Evolutionary conservation across 2,329 filamentous ascomycete genomes (phyloP).

Genomic region (Clonostachys solani): DNA sequence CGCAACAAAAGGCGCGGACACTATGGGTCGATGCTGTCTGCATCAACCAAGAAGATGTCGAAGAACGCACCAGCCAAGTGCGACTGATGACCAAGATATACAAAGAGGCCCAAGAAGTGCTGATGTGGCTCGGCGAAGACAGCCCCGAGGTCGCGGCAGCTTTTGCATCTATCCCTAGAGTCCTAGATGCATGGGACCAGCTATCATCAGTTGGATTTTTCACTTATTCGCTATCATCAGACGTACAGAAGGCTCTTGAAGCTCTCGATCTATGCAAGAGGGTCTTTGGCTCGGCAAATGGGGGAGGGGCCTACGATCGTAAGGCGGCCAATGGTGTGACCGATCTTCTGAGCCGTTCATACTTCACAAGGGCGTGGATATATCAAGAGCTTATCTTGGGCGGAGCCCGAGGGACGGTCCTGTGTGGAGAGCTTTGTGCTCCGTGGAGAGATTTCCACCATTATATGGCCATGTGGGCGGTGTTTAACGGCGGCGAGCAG

Average conservation of each 20-base stretch:
- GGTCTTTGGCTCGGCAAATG: too few species aligned
- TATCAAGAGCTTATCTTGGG: not conserved
- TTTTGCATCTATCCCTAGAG: too few species aligned
- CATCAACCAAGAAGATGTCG: not conserved
- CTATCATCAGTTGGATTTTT: not conserved
- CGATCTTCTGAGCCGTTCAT: not conserved
- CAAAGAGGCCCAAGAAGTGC: not conserved
- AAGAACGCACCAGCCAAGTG: not conserved
- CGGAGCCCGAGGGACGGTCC: not conserved
- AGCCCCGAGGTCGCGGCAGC: too few species aligned
- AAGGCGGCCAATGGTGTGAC: not conserved
- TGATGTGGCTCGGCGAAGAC: not conserved
- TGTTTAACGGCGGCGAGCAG: not conserved
- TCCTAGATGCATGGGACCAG: too few species aligned
- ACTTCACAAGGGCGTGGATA: not conserved
- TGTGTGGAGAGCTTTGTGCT: not conserved
- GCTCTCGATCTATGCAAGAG: not conserved
- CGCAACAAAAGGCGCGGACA: not conserved
- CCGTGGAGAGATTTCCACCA: not conserved
- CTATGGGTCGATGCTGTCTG: not conserved
- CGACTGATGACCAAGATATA: not conserved
- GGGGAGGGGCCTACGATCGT: too few species aligned
- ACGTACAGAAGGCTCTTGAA: not conserved
- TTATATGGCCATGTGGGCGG: too few species aligned
- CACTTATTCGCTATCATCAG: not conserved